Base-by-base conservation (phyloP, 345 rosid genomes). In the Lepidium africanum region DNA sequence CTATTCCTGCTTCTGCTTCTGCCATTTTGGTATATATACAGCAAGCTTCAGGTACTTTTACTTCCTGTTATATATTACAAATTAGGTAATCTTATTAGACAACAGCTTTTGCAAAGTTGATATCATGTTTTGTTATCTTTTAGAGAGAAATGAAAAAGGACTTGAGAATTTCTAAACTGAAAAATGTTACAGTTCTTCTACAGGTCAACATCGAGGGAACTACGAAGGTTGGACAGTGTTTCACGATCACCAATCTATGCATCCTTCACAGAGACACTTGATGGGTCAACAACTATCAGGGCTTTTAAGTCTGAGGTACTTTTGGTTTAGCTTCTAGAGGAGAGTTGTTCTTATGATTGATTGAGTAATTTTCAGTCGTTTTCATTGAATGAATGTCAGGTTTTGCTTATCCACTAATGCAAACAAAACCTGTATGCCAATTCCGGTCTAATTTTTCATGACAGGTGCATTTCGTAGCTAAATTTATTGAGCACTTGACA, bases 181-280 rank as follows among this genome's bases (percentile, higher is more conserved):
- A 76, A 51, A 16, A 63, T 80, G 75, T 80, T 73, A 53, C 86
- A 93, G 98, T 25, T 83, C 78, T 90, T 93, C 81, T 90, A 93
- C 80, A 90, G 97, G 81, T 90, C 98, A 65, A 90, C 97, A 69
- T 88, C 97, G 53, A 85, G 98, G 83, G 98, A 90, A 70, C 71
- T 93, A 74, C 81, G 97, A 66, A 84, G 98, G 80, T 74, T 93
- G 62, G 98, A 90, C 76, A 88, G 97, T 80, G 90, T 93, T 76
- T 81, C 97, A 69, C 90, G 94, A 48, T 93, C 97, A 60, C 97
- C 98, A 17, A 93, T 93, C 55, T 93, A 93, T 65, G 77, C 96
- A 52, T 85, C 90, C 52, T 93, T 93, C 79, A 83, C 85, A 1
- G 98, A 93, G 84, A 88, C 92, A 56, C 89, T 93, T 17, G 93